These are phyloP conservation scores for Teunomyces barrocoloradensis DNA, from an alignment of 805 yeast genomes.

Conservation along the genomic window DNA sequence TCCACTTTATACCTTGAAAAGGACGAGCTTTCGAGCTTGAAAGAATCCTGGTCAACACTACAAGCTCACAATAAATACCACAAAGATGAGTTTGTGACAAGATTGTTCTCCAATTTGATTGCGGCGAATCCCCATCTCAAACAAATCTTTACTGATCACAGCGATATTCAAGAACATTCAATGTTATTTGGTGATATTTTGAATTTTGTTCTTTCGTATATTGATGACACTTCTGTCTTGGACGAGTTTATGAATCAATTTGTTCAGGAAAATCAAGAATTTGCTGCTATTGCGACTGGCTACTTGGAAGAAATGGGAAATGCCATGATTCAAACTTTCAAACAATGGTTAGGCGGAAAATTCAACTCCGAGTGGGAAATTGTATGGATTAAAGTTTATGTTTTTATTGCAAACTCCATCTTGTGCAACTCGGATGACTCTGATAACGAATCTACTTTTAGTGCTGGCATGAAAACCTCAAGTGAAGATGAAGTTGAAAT, in stretches of 20 bases:
- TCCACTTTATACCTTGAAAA: slow-evolving; percentile 3
- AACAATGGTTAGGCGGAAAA: slow-evolving; percentile 32
- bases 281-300: slow-evolving; percentile 20
- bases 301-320: slow-evolving; percentile 45
- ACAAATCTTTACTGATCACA: slow-evolving; percentile 23
- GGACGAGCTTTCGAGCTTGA: slow-evolving; percentile 20
- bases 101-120: slow-evolving; percentile 33
- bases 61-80: slow-evolving; percentile 28
- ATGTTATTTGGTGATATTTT: slow-evolving; percentile 36
- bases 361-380: slow-evolving; percentile 32
- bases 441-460: slow-evolving; percentile 24
- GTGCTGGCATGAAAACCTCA: slow-evolving; percentile 5
- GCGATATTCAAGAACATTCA: slow-evolving; percentile 28
- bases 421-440: slow-evolving; percentile 21
- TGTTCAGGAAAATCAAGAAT: slow-evolving; percentile 26
- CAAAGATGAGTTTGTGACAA: slow-evolving; percentile 28
- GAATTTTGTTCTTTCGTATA: slow-evolving; percentile 28
- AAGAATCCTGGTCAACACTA: slow-evolving; percentile 34
- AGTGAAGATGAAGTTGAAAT: slow-evolving; percentile 17
- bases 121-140: slow-evolving; percentile 27
- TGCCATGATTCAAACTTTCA: slow-evolving; percentile 36
- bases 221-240: slow-evolving; percentile 25
- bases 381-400: slow-evolving; percentile 40
- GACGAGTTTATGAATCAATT: slow-evolving; percentile 35
- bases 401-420: slow-evolving; percentile 38